Base-by-base conservation (phyloP, 2,329 filamentous ascomycete genomes). In the Neopestalotiopsis rosae region DNA sequence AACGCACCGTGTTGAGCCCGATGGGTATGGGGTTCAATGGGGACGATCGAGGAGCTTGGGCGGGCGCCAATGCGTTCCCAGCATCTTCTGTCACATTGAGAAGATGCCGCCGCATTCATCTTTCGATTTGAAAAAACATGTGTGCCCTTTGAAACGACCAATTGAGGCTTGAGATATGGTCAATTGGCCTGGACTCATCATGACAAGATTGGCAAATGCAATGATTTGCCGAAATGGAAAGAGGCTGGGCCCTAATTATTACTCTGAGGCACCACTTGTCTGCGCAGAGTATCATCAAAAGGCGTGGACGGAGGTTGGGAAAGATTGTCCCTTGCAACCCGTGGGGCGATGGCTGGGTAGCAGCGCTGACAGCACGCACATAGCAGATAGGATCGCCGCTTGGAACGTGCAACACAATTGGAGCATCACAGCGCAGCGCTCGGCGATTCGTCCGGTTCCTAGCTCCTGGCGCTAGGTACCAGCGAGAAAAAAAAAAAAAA, bases 381-480 rank as follows among this genome's bases (percentile, higher is more conserved):
- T 52, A 17, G 45, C 45, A 62, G 32, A 34, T 17, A 14, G 24
- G 59, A 62, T 62, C 59, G 59, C 59, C 34, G 45, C 45, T 34
- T 30, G 57, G 57, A 14, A 62, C 34, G 59, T 40, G 64, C 64
- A 67, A 69, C 68, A 56, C 68, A 69, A 69, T 69, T 69, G 68
- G 49, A 49, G 45, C 42, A 49, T 32, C 64, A 49, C 45, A 10
- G 57, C 28, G 28, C n/a, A 57, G 20, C 57, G 63, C 42, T 34
- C 45, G 49, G 49, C 67, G 57, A 65, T 65, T 62, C 61, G 38
- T 61, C 65, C 28, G 20, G 17, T 32, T 20, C 9, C 38, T 40
- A 62, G 45, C 34, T 38, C 2, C 6, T 38, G 34, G 24, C 34
- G 10, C 34, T 38, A 38, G 34, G 34, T 38, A 38, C 34, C 34